Percentiles rank a stretch among this genome's conserved stretches.
These are phyloP conservation scores for Xylariomycetidae sp. DNA, from an alignment of 2,329 filamentous ascomycete species.

Conservation along the genomic window DNA sequence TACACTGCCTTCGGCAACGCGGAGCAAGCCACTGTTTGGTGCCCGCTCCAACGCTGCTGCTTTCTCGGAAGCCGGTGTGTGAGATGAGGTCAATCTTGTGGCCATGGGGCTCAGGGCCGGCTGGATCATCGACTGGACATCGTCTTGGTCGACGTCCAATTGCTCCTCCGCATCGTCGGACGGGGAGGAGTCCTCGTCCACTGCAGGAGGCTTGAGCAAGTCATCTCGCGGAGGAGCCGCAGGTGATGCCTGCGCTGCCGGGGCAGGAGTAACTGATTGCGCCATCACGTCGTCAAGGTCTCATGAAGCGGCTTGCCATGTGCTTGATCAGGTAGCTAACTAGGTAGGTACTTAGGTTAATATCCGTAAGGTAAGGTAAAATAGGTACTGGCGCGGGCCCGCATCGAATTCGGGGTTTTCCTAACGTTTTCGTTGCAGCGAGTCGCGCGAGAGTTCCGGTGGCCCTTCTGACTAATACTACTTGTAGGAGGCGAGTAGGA, in stretches of 20 bases:
- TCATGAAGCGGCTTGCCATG: no score
- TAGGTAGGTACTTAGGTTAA: no score
- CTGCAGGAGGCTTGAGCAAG: slow-evolving; percentile 12
- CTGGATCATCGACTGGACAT: slow-evolving; percentile 54
- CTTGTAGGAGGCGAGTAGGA: no score
- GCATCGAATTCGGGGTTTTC: no score
- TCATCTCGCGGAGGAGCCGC: slow-evolving; percentile 8
- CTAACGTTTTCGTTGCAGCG: no score
- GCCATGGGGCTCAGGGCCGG: slow-evolving; percentile 52
- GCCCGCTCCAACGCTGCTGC: slow-evolving; percentile 45
- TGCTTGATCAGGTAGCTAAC: no score
- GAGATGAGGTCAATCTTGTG: slow-evolving; percentile 47
- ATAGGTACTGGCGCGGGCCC: no score
- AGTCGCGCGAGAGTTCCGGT: no score
- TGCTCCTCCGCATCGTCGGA: slow-evolving; percentile 29
- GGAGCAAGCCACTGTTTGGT: slow-evolving; percentile 31
- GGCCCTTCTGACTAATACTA: no score
- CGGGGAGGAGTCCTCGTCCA: slow-evolving; percentile 18
- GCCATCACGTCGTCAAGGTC: no score
- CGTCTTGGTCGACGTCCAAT: slow-evolving; percentile 43
- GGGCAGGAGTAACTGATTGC: no score
- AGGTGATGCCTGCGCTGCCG: slow-evolving; percentile 8
- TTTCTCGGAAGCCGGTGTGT: slow-evolving; percentile 53
- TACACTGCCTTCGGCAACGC: slow-evolving; percentile 26
- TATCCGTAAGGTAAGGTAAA: no score